Conservation (phyloP, 768 basidiomycete species). For the Mrakia blollopis region DNA sequence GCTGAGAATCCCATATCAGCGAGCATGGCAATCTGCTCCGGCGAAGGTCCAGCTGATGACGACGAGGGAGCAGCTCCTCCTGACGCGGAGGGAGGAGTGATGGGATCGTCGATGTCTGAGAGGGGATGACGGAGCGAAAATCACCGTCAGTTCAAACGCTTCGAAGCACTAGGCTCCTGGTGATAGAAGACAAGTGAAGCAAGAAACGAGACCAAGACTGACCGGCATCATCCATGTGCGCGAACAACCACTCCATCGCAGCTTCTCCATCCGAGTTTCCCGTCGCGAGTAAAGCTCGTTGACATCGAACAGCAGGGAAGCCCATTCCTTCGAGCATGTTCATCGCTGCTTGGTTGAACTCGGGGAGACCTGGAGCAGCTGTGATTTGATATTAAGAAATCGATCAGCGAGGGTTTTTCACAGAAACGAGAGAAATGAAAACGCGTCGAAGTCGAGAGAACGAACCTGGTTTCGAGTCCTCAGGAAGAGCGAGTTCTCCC, state of each 20-base stretch:
- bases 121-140: background rate
- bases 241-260: constrained; percentile 95
- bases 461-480: constrained; percentile 44
- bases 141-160: background rate
- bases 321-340: constrained; percentile 81
- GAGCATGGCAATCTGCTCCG: constrained; percentile 67
- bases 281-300: constrained; percentile 85
- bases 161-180: background rate
- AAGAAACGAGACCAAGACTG: constrained; percentile 34
- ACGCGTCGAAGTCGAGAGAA: background rate
- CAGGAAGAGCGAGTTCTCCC: constrained; percentile 64
- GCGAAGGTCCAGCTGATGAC: constrained; percentile 44
- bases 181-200: background rate
- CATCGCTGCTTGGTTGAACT: constrained; percentile 71
- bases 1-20: constrained; percentile 87
- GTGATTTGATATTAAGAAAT: constrained; percentile 14
- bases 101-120: constrained; percentile 68
- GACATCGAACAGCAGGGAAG: constrained; percentile 76
- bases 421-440: background rate
- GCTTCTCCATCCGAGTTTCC: constrained; percentile 63
- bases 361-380: constrained; percentile 50
- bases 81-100: constrained; percentile 54
- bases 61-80: constrained; percentile 33
- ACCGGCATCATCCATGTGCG: constrained; percentile 93
- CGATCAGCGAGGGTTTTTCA: background rate